Conservation (phyloP, 352 stramenopile genomes). For the Phytopythium montanum region DNA sequence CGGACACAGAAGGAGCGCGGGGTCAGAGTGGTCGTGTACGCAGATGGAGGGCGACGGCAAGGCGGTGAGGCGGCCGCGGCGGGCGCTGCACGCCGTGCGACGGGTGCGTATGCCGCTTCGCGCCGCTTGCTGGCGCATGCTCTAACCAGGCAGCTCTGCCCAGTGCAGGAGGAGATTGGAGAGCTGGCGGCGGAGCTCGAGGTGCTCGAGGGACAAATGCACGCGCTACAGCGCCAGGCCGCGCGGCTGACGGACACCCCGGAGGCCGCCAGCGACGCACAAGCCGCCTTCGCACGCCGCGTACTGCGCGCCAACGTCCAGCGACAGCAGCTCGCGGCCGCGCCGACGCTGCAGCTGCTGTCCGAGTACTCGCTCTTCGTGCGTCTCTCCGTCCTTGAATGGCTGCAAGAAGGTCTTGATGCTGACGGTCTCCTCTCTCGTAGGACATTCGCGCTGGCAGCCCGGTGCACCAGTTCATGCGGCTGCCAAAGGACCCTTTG, state of each 20-base stretch:
- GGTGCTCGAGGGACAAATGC: conserved; percentile 13
- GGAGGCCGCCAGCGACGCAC: conserved; percentile 8
- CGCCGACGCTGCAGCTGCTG: conserved; percentile 6
- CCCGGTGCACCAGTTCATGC: conserved; percentile 22
- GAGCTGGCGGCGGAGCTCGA: conserved; percentile 14
- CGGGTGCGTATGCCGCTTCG: background rate
- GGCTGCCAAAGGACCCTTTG: conserved; percentile 14
- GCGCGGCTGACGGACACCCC: conserved; percentile 1
- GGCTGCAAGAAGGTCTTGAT: background rate
- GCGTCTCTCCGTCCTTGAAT: background rate
- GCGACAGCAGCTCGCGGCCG: conserved; percentile 1
- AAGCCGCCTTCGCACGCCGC: conserved; percentile 5
- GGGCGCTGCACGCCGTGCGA: conserved; percentile 9
- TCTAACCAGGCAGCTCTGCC: background rate
- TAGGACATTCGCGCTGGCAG: conserved; percentile 6
- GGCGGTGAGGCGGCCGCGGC: background rate
- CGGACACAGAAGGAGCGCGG: background rate
- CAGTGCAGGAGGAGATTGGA: conserved; percentile 18
- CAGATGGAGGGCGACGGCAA: background rate
- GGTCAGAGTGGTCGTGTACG: background rate
- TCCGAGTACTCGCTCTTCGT: conserved; percentile 11
- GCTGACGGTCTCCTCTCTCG: background rate
- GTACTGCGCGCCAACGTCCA: conserved; percentile 16
- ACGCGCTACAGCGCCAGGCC: conserved; percentile 16
- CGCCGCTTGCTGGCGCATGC: background rate